Base-by-base conservation (phyloP, 2,329 filamentous ascomycete species). In the Paecilomyces formosus region DNA sequence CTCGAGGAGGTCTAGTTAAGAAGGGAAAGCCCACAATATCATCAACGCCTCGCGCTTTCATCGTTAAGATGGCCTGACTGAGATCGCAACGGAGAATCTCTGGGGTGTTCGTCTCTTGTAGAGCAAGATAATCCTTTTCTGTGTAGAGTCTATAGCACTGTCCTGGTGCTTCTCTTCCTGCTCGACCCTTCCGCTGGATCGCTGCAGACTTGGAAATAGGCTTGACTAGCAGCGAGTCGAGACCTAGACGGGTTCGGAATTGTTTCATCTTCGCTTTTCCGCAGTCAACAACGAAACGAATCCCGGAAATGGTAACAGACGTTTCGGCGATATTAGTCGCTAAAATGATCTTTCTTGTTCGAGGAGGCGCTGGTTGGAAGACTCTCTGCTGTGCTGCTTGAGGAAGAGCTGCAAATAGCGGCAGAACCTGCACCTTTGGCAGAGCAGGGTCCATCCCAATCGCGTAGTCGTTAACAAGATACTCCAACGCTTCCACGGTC, bases 241-340 rank as follows among this genome's bases (percentile, higher is more conserved):
- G 86, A 4, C 92, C 92, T 0, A 97, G 81, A 0, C 87, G 83
- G 15, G 88, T 85, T 13, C 92, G 88, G 71, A 92, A 99, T 64
- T 96, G 89, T 75, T 97, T 97, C 63, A 95, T 84, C 71, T 99
- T 99, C 8, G 89, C 90, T 68, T 97, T 97, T 53, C 94, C 94
- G 57, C 89, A 89, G 70, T 99, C 94, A 21, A 99, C 83, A 9
- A 99, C 93, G 65, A 89, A 94, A 3, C 90, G 85, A 6, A 99
- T 92, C 1, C 94, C 94, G 0, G 93, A 89, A 0, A 99, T 92
- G 0, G 94, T 99, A 60, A 99, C 89, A 1, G 94, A 97, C 0
- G 94, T 97, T 73, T 99, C 94, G n/a, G 94, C 94, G 66, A 99
- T 97, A 68, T 99, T 99, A 13, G 94, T 99, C 0, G 92, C 88